These are phyloP conservation scores for Hypoxylon sp. DNA, from an alignment of 2,329 filamentous ascomycete species.

Conservation along the genomic window DNA sequence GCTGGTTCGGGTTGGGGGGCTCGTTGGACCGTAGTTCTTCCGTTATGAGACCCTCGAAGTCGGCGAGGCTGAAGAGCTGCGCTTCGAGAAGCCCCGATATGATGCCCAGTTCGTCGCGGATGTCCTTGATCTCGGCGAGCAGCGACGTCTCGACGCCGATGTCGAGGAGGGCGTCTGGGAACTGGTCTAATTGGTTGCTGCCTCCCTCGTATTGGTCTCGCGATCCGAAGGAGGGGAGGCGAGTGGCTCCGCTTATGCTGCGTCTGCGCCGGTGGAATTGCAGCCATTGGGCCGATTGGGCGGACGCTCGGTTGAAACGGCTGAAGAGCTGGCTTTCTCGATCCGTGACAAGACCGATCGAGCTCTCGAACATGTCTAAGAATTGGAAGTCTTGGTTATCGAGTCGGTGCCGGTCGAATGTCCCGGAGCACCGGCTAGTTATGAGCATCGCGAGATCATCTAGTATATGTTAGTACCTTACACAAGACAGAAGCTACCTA, in stretches of 20 bases:
- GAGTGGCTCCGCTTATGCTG: conserved; percentile 41
- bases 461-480: conserved; percentile 24
- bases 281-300: conserved; percentile 69
- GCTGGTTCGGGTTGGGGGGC: conserved; percentile 35
- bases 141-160: conserved; percentile 74
- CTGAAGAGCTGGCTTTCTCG: conserved; percentile 72
- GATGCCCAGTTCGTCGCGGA: conserved; percentile 77
- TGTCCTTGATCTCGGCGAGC: conserved; percentile 76
- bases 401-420: conserved; percentile 72
- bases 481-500: background rate
- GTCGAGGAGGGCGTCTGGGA: conserved; percentile 70
- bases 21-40: conserved; percentile 53
- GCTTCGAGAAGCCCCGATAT: conserved; percentile 67
- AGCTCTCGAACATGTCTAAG: conserved; percentile 77
- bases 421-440: conserved; percentile 70
- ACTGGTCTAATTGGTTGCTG: conserved; percentile 51
- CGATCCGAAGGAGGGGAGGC: conserved; percentile 33
- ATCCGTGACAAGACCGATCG: conserved; percentile 69
- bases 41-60: conserved; percentile 62
- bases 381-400: conserved; percentile 75
- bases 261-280: conserved; percentile 55
- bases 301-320: conserved; percentile 71
- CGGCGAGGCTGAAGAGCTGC: conserved; percentile 63
- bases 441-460: conserved; percentile 75
- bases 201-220: conserved; percentile 52